phyloP scores from a whole-genome alignment of 306 rosid genomes.

The Leucaena leucocephala region DNA sequence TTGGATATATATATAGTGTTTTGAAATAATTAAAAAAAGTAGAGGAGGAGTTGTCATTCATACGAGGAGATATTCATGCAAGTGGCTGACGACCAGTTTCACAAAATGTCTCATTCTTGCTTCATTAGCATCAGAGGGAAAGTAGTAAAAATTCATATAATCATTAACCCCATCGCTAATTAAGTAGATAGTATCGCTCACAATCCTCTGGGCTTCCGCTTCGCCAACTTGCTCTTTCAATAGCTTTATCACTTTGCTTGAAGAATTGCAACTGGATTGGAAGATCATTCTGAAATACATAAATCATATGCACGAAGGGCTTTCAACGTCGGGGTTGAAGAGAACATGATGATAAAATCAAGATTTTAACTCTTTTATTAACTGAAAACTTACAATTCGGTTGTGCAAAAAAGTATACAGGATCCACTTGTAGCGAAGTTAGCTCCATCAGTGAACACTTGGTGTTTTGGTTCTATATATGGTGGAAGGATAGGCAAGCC shows the following conservation, averaged over 20 bases:
- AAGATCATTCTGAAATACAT: constrained; percentile 39
- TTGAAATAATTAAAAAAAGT: too few species aligned
- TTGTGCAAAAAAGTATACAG: background rate
- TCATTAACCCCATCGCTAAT: constrained; percentile 47
- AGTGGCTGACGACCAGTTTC: constrained; percentile 29
- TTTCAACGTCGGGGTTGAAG: too few species aligned
- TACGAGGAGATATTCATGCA: background rate
- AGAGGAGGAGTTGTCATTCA: too few species aligned
- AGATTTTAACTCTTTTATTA: too few species aligned
- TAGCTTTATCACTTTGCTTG: constrained; percentile 27
- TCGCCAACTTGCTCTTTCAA: constrained; percentile 37
- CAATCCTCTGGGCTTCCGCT: constrained; percentile 29
- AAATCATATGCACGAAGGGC: background rate
- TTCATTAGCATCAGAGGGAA: background rate
- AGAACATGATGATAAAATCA: too few species aligned
- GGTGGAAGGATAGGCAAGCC: constrained; percentile 39
- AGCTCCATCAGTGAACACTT: constrained; percentile 29
- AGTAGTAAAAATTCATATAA: constrained; percentile 17
- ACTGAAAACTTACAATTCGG: background rate
- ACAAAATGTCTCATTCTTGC: constrained; percentile 20
- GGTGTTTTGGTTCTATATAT: constrained; percentile 39
- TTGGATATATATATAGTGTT: background rate
- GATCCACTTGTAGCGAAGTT: constrained; percentile 54
- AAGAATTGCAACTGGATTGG: constrained; percentile 39
- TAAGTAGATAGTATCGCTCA: constrained; percentile 46